phyloP scores from a whole-genome alignment of 2,329 filamentous ascomycete species.

The Hansfordia pulvinata region DNA sequence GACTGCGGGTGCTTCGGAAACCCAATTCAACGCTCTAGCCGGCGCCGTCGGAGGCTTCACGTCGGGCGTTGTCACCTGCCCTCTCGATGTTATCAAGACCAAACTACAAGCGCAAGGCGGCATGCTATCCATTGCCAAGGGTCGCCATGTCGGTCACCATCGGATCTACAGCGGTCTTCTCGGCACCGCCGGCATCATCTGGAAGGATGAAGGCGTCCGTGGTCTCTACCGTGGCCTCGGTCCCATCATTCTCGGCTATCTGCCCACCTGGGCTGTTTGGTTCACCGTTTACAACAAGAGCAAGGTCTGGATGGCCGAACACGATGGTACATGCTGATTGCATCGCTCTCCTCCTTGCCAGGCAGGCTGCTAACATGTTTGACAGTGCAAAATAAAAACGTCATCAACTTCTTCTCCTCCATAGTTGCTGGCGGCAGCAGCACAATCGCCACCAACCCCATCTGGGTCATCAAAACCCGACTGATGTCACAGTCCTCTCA shows the following conservation, averaged over 20 bases:
- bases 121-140: slow-evolving; percentile 43
- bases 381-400: slow-evolving; percentile 50
- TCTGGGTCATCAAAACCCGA: slow-evolving; percentile 98
- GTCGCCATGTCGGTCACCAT: slow-evolving; percentile 31
- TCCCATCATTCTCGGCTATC: slow-evolving; percentile 87
- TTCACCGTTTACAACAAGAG: slow-evolving; percentile 91
- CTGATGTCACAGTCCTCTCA: slow-evolving; percentile 77
- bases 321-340: slow-evolving; percentile 41
- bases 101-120: slow-evolving; percentile 93
- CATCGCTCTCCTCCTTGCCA: not conserved
- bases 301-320: slow-evolving; percentile 57
- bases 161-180: slow-evolving; percentile 74
- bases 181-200: slow-evolving; percentile 77
- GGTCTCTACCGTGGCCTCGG: slow-evolving; percentile 90
- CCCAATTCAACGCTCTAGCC: slow-evolving; percentile 68
- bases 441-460: slow-evolving; percentile 89
- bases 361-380: slow-evolving; percentile 4
- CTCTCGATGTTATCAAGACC: slow-evolving; percentile 97
- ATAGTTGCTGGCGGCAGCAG: slow-evolving; percentile 84
- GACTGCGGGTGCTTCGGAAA: slow-evolving; percentile 40
- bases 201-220: slow-evolving; percentile 73
- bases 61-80: slow-evolving; percentile 88
- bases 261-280: slow-evolving; percentile 97
- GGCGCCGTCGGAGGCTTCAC: slow-evolving; percentile 85
- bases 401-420: slow-evolving; percentile 79